Evolutionary conservation across 2,329 filamentous ascomycete species (phyloP).

Genomic region (Albifimbria verrucaria): DNA sequence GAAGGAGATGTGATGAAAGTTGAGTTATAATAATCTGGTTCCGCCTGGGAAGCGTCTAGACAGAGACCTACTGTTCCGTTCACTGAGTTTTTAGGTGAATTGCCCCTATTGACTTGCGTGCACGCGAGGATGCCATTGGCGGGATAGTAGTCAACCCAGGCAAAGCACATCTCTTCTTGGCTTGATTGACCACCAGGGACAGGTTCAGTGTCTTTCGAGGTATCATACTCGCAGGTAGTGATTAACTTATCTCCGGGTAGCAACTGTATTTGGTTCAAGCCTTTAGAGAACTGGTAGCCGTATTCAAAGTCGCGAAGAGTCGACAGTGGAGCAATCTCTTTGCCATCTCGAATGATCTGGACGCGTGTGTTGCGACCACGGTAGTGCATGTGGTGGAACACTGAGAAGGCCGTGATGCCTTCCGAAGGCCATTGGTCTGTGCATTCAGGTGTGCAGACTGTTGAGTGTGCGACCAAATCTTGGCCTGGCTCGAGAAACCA

Average conservation of each 20-base stretch:
- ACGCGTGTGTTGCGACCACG: conserved; percentile 3
- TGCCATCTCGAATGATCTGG: conserved; percentile 5
- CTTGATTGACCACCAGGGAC: conserved; percentile 2
- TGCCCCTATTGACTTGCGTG: conserved; percentile 1
- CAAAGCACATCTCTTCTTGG: conserved; percentile 5
- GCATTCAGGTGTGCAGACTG: conserved; percentile 5
- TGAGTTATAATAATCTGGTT: background rate
- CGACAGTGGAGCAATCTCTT: conserved; percentile 4
- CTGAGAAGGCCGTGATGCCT: conserved; percentile 6
- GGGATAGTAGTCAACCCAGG: conserved; percentile 6
- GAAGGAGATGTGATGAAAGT: background rate
- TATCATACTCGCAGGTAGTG: conserved; percentile 5
- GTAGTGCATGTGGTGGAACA: conserved; percentile 6
- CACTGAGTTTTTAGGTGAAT: background rate
- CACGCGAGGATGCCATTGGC: conserved; percentile 2
- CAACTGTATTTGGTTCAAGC: conserved; percentile 4
- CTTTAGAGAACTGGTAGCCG: conserved; percentile 5
- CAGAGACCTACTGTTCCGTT: conserved; percentile 1
- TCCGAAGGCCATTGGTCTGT: conserved; percentile 4
- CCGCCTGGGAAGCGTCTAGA: background rate
- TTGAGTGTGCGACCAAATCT: conserved; percentile 5
- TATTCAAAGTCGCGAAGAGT: conserved; percentile 6
- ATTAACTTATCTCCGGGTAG: conserved; percentile 3
- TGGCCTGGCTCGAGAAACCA: conserved; percentile 4
- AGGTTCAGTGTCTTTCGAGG: conserved; percentile 2